Evolutionary conservation across 2,329 filamentous ascomycete genomes (phyloP), one percentile per base, ranked within the genome.

Genomic region (Chaetomiaceae sp.): DNA sequence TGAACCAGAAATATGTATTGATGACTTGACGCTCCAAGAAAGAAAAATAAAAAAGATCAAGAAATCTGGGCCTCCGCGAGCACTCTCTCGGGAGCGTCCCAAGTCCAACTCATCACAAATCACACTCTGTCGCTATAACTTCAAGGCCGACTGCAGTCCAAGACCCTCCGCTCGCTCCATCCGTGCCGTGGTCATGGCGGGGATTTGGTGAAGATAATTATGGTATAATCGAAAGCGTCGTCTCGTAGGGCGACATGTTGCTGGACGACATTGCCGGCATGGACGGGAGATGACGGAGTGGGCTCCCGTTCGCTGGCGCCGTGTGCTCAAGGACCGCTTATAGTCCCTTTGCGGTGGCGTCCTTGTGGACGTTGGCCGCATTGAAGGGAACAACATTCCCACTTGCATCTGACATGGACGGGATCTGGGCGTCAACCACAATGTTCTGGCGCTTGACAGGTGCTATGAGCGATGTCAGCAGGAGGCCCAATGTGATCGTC

Each of bases 381-480:
- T 75, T 62, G 57, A 77, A 79, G 23, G 66, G 59, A 17, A 78
- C 58, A 54, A 77, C 65, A 40, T 73, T 70, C 59, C 76, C 76
- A 33, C 64, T 55, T 17, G 60, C 57, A 54, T 73, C 68, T 33
- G 70, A 68, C 76, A 79, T 79, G 63, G 75, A 67, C 13, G 73
- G 62, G 17, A 60, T 60, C 48, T 68, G 66, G 56, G 70, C 68
- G 27, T 68, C 61, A 50, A 68, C 56, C 31, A 58, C 61, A 38
- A 56, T 50, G 44, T 58, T 56, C 62, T 65, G 44, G 63, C 65
- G 54, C 67, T 69, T 54, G 51, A 56, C 49, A 40, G 42, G 39
- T 19, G 33, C 34, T 50, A 53, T 58, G 48, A 60, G 50, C 8
- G 30, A 19, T 16, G 47, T 55, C 23, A 51, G 51, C 30, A 19